These are phyloP conservation scores for Clavispora vitiphila DNA, from an alignment of 805 yeast genomes.

Conservation along the genomic window DNA sequence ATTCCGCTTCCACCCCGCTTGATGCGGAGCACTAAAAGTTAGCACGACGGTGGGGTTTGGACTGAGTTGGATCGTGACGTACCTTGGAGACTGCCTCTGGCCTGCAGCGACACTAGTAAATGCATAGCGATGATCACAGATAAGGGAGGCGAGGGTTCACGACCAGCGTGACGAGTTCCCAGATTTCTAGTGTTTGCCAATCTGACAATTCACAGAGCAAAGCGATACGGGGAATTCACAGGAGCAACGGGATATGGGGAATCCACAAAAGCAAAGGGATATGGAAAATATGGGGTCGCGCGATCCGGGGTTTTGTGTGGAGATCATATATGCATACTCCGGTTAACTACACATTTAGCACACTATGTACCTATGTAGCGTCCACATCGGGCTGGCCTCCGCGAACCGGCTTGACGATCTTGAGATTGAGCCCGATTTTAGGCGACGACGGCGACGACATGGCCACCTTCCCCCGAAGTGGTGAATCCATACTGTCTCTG, in stretches of 20 bases:
- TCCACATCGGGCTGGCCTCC: slow-evolving; percentile 35
- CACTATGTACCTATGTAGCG: neutral
- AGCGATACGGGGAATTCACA: no score
- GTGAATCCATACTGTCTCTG: neutral
- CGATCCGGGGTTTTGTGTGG: no score
- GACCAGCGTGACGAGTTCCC: neutral
- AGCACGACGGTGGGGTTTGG: neutral
- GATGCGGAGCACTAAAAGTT: slow-evolving; percentile 17
- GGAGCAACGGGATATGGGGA: no score
- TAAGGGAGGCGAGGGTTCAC: neutral
- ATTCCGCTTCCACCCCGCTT: slow-evolving; percentile 6
- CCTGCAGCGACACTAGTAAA: slow-evolving; percentile 5
- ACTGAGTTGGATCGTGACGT: neutral
- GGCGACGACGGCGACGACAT: slow-evolving; percentile 21
- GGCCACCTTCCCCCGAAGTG: neutral
- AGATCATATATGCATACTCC: no score
- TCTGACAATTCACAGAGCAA: no score
- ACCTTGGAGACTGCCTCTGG: slow-evolving; percentile 15
- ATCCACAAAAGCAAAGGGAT: no score
- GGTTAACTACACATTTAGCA: no score
- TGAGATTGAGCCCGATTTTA: slow-evolving; percentile 47
- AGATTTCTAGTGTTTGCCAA: no score
- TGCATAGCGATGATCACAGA: no score
- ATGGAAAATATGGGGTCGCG: no score
- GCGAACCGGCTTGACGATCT: slow-evolving; percentile 58